Base-by-base conservation (phyloP, 805 yeast genomes). In the Ogataea ganodermae region DNA sequence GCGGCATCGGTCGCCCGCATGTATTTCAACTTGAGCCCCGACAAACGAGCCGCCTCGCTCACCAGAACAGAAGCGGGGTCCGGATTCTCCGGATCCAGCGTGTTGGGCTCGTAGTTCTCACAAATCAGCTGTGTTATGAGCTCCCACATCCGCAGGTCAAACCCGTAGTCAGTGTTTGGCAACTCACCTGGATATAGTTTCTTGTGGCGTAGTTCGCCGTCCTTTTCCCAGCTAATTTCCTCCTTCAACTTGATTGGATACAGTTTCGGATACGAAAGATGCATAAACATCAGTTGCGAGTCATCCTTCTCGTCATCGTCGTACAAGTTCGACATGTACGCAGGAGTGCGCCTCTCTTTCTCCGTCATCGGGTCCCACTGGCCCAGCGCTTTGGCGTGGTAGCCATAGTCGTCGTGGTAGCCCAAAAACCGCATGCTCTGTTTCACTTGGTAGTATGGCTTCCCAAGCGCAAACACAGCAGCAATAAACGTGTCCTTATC, bases 401-500 rank as follows among this genome's bases (percentile, higher is more conserved):
- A 67, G 0, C 57, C 57, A 5, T 50, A 60, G 20, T 62, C 56
- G 7, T 70, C 70, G 33, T 66, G 63, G 49, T 76, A 68, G 43
- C 86, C 83, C 48, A 81, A 56, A 16, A 84, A 84, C 35, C 72
- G 66, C 55, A 81, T 70, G 50, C 69, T 69, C 52, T 72, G 76
- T 40, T 75, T 69, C 7, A 81, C 84, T 62, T 84, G 90, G 47
- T 64, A 61, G 13, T 54, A 53, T 1, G 60, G 58, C 33, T 49
- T 38, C 2, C 45, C 31, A 3, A 60, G 37, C 2, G 64, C 81
- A 51, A 71, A 72, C 0, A 90, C 89, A 1, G 88, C 90, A 8
- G 85, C 82, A 21, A 82, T 75, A 51, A 82, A 84, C 0, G 91
- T 84, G 60, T 86, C 91, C 62, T 85, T 85, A 59, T 86, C 91